Evolutionary conservation across 441 rosid species (phyloP).

Genomic region (Pelargonium citronellum): DNA sequence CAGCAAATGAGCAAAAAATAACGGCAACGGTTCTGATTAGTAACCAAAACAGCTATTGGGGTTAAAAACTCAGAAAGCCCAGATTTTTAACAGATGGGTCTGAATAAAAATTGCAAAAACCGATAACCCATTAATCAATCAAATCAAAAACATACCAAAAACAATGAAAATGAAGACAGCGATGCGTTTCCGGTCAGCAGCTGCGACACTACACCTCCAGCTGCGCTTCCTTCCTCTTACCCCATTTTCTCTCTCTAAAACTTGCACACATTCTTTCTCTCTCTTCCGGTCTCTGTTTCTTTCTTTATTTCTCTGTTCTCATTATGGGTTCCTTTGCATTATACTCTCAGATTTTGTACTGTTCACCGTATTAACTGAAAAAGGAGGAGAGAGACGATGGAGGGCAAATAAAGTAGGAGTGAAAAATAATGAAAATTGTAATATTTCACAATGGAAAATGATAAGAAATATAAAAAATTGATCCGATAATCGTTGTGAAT

Average conservation of each 20-base stretch:
- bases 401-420: too few species aligned
- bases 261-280: slow-evolving; percentile 18
- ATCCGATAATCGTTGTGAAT: too few species aligned
- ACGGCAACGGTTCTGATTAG: background rate
- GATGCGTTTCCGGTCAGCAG: slow-evolving; percentile 33
- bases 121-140: background rate
- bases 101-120: background rate
- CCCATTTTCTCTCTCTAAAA: slow-evolving; percentile 41
- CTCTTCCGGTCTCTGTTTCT: slow-evolving; percentile 18
- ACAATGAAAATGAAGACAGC: slow-evolving; percentile 14
- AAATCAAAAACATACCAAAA: slow-evolving; percentile 32
- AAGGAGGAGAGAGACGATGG: slow-evolving; percentile 10
- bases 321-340: slow-evolving; percentile 29
- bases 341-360: slow-evolving; percentile 34
- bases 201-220: slow-evolving; percentile 48
- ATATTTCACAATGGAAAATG: too few species aligned
- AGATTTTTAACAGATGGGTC: slow-evolving; percentile 4
- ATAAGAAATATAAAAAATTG: too few species aligned
- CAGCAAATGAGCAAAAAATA: background rate
- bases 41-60: background rate
- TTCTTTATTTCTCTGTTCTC: slow-evolving; percentile 2
- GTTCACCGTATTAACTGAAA: slow-evolving; percentile 12
- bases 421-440: too few species aligned
- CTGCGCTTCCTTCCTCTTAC: slow-evolving; percentile 42
- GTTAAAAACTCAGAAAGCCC: background rate